Evolutionary conservation across 768 basidiomycete species (phyloP).

Genomic region (Suillus alpinus): DNA sequence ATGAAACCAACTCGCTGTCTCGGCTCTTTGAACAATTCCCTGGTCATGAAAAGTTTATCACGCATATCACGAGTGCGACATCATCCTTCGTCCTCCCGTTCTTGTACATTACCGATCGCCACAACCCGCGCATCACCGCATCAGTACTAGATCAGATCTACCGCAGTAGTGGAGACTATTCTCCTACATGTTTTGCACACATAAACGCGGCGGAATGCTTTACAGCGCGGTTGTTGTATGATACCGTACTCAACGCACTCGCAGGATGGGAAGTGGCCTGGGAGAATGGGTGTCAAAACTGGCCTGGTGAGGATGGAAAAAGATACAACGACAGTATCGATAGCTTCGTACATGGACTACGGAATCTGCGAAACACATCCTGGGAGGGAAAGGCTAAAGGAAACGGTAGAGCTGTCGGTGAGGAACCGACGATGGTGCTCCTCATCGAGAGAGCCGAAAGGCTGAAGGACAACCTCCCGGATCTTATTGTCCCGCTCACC

Average conservation of each 20-base stretch:
- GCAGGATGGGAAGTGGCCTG: slow-evolving; percentile 54
- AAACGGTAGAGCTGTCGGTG: slow-evolving; percentile 32
- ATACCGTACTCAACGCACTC: slow-evolving; percentile 60
- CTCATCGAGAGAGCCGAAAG: slow-evolving; percentile 68
- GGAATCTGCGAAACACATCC: slow-evolving; percentile 31
- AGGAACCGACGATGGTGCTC: slow-evolving; percentile 47
- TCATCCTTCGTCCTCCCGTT: slow-evolving; percentile 53
- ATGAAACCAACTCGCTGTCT: slow-evolving; percentile 13
- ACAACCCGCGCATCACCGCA: slow-evolving; percentile 44
- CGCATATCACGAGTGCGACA: slow-evolving; percentile 28
- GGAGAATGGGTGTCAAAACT: slow-evolving; percentile 61
- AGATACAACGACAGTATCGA: slow-evolving; percentile 67
- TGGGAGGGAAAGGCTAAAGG: slow-evolving; percentile 18
- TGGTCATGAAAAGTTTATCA: slow-evolving; percentile 22
- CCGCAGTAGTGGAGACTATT: slow-evolving; percentile 17
- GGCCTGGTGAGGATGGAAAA: slow-evolving; percentile 41
- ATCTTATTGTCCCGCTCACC: slow-evolving; percentile 67
- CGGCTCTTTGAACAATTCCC: slow-evolving; percentile 16
- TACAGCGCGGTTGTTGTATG: slow-evolving; percentile 60
- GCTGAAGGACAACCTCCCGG: slow-evolving; percentile 58
- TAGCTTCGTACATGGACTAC: slow-evolving; percentile 65
- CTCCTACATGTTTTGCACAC: slow-evolving; percentile 39
- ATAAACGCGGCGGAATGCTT: slow-evolving; percentile 62
- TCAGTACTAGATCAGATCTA: slow-evolving; percentile 41
- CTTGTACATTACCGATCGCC: slow-evolving; percentile 63